Evolutionary conservation across 495 filamentous ascomycete genomes (phyloP), one percentile per base, ranked within the genome.

Genomic region (Aspergillus wentii): DNA sequence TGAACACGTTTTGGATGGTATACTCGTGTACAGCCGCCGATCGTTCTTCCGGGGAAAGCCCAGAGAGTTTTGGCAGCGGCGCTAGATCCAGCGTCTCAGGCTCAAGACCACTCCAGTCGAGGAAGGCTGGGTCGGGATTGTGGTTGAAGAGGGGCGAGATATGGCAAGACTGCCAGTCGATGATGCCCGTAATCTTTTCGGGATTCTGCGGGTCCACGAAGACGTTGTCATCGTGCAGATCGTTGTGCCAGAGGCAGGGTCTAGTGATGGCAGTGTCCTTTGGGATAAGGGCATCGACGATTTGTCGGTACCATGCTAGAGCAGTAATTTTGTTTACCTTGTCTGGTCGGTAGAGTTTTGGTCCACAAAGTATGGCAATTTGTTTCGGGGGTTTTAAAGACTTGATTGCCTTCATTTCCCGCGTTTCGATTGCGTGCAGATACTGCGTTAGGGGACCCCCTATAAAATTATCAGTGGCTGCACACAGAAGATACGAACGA

Each of bases 191-290:
- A 25, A 62, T 60, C 11, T 38, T 50, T 49, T 35, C 56, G 8
- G 59, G 51, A 29, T 62, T 54, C 11, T 53, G 21, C 8, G 52
- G 56, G 48, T 57, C 54, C 17, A 68, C 54, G 23, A 60, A 69
- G 33, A 71, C 49, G 43, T 69, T 71, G 25, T 52, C 59, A 51
- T 51, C 48, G 34, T 68, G 57, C 17, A 71, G 41, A 49, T 71
- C 65, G 40, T 51, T 34, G 41, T 71, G 65, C 61, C 61, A 68
- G 38, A 68, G 44, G 40, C 28, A 45, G 8, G 62, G 55, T 5
- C 17, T 54, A 39, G 44, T 44, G 38, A 61, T 57, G 16, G 48
- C 37, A 30, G 30, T 26, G 25, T 54, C 47, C n/a, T 38, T 43
- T 38, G 57, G 56, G 13, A 57, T 43, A 30, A 64, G 46, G 29